Evolutionary conservation across 345 rosid genomes (phyloP), one percentile per base, ranked within the genome.

Genomic region (Syzygium aromaticum): DNA sequence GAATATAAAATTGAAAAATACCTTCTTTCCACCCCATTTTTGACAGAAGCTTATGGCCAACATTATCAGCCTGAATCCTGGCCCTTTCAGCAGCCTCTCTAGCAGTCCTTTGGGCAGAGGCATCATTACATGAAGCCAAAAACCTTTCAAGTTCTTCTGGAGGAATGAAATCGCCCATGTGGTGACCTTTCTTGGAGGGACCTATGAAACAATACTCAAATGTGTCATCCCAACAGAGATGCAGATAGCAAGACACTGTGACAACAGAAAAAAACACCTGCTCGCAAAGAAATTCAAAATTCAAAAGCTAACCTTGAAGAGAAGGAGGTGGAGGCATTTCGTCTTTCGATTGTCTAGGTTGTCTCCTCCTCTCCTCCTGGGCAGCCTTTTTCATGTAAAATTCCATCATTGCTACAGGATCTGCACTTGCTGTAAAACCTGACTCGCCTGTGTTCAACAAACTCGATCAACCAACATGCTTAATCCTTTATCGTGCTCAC

Each of bases 11-110:
- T 87, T 57, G 84, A 77, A 25, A 54, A 87, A 57, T 11, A 98
- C 99, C 99, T 96, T 96, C 99, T 96, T 91, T 96, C 99, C 99
- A 96, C 38, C 99, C 99, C 99, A 98, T 98, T 94, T 96, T 96
- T 23, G 99, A 95, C 91, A 96, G 90, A 84, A 98, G 96, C 82
- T 89, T 96, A 89, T 98, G 99, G 64, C 99, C 99, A 84, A 98
- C 99, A 87, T 98, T 96, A 91, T 96, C 97, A 61, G 99, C 96
- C 91, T 98, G 98, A 86, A 98, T 98, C 91, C 90, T 95, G 13
- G 98, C 96, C 89, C 88, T 95, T 85, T 96, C 97, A 33, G 94
- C 93, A 85, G 96, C 90, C 91, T 96, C 99, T 87, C 84, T 93
- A 28, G 95, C 91, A 78, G 94, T 89, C 90, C 93, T 96, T 84